Evolutionary conservation across 208 protist genomes (phyloP).

Genomic region (Phytomonas francai): DNA sequence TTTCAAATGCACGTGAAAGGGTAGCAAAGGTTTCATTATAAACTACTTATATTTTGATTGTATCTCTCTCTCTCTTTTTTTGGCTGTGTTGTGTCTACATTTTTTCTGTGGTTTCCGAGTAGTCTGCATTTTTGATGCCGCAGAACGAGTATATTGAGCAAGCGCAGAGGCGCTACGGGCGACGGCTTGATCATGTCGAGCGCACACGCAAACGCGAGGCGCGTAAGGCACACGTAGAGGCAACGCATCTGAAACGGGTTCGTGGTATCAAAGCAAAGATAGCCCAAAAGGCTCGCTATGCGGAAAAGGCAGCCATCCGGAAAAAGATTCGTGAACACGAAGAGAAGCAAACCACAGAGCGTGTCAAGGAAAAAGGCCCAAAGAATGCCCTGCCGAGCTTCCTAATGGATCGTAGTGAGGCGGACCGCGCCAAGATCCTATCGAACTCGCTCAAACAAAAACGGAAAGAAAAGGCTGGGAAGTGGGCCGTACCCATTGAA

Average conservation of each 20-base stretch:
- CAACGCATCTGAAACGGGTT: conserved; percentile 93
- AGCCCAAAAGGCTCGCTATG: conserved; percentile 96
- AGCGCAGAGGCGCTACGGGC: conserved; percentile 96
- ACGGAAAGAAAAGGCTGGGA: conserved; percentile 99
- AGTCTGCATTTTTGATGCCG: conserved; percentile 70
- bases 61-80: background rate
- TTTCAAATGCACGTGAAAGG: background rate
- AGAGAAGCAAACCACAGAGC: conserved; percentile 90
- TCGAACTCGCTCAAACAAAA: conserved; percentile 99
- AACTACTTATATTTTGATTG: conserved; percentile 8
- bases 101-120: conserved; percentile 17
- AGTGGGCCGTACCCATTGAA: conserved; percentile 99
- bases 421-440: conserved; percentile 96
- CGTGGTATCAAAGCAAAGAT: conserved; percentile 98
- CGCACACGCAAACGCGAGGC: conserved; percentile 97
- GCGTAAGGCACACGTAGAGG: conserved; percentile 91
- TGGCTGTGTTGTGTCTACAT: conserved; percentile 9
- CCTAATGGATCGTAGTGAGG: conserved; percentile 97
- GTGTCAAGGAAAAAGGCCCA: conserved; percentile 91
- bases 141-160: conserved; percentile 99
- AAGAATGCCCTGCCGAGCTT: conserved; percentile 99
- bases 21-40: background rate
- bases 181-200: conserved; percentile 97
- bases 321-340: conserved; percentile 99
- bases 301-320: conserved; percentile 99